These are phyloP conservation scores for Avena atlantica DNA, from an alignment of 176 grass and related monocot genomes.

Conservation along the genomic window DNA sequence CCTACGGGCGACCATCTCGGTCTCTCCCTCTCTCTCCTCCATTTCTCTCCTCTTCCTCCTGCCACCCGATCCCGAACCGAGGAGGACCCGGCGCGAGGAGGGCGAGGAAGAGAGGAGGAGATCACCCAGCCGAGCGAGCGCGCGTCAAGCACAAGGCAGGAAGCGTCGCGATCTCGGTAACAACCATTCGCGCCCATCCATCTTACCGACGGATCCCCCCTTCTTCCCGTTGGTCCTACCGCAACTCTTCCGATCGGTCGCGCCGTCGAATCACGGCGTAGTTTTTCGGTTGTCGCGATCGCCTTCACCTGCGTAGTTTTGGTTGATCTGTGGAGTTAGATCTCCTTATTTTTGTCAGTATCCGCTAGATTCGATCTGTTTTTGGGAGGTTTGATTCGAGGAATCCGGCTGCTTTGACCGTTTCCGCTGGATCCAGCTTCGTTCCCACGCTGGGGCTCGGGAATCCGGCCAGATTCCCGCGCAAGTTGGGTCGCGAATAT, in stretches of 20 bases:
- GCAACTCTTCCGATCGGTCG: neutral
- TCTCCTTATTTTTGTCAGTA: neutral
- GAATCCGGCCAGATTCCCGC: constrained; percentile 6
- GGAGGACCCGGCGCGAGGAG: constrained; percentile 19
- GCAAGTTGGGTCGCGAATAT: neutral
- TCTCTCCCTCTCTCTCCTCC: constrained; percentile 9
- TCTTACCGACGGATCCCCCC: neutral
- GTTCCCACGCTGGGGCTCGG: constrained; percentile 21
- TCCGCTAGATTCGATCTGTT: neutral
- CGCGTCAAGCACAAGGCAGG: neutral
- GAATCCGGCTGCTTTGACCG: constrained; percentile 34
- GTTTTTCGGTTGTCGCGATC: neutral
- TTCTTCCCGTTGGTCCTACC: neutral
- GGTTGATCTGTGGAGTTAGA: neutral
- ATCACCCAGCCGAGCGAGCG: neutral
- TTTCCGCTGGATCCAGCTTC: constrained; percentile 16
- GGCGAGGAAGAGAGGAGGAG: constrained; percentile 40
- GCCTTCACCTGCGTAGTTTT: neutral
- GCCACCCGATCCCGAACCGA: constrained; percentile 23
- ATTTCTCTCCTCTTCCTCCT: constrained; percentile 30
- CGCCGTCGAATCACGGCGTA: neutral
- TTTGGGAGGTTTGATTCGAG: neutral
- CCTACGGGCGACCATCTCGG: neutral
- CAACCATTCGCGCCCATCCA: neutral
- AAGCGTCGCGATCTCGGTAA: constrained; percentile 45